Evolutionary conservation across 805 yeast genomes (phyloP).

Genomic region (Wickerhamiella australiensis): DNA sequence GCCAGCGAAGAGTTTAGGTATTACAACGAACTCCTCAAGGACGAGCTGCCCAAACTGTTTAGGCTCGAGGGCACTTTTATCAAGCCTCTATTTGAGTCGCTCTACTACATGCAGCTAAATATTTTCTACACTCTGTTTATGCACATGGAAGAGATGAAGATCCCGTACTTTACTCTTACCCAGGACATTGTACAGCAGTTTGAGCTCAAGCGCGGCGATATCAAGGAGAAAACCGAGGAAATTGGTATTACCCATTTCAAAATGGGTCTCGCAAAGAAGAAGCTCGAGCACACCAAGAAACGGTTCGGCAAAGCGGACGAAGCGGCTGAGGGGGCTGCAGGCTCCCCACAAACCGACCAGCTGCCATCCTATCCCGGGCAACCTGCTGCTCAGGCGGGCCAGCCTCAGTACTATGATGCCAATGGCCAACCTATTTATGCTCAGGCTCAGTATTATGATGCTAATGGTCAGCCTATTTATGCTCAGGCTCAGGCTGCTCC

Average conservation of each 20-base stretch:
- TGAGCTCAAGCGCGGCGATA: constrained; percentile 69
- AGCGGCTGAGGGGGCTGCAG: constrained; percentile 32
- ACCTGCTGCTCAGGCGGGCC: constrained; percentile 27
- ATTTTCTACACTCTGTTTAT: constrained; percentile 85
- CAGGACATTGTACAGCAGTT: constrained; percentile 77
- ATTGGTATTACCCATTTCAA: constrained; percentile 86
- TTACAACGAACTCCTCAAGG: constrained; percentile 87
- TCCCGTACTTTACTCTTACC: constrained; percentile 83
- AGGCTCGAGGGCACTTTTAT: constrained; percentile 84
- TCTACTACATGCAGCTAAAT: constrained; percentile 95
- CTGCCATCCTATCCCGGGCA: constrained; percentile 22
- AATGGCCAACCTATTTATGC: constrained; percentile 25
- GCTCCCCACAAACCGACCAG: constrained; percentile 20
- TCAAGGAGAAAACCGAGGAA: constrained; percentile 80
- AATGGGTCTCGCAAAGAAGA: constrained; percentile 74
- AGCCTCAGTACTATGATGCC: constrained; percentile 27
- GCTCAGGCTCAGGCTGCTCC: constrained; percentile 16
- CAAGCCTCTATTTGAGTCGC: constrained; percentile 82
- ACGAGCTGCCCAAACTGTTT: constrained; percentile 78
- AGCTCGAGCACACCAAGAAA: constrained; percentile 71
- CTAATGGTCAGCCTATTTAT: constrained; percentile 20
- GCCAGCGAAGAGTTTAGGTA: constrained; percentile 95
- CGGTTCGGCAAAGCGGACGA: constrained; percentile 37
- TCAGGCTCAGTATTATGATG: constrained; percentile 20
- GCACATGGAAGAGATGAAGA: constrained; percentile 90